Evolutionary conservation across 75 land plant genomes (phyloP), one percentile per base, ranked within the genome.

Genomic region (Sequoiadendron giganteum): DNA sequence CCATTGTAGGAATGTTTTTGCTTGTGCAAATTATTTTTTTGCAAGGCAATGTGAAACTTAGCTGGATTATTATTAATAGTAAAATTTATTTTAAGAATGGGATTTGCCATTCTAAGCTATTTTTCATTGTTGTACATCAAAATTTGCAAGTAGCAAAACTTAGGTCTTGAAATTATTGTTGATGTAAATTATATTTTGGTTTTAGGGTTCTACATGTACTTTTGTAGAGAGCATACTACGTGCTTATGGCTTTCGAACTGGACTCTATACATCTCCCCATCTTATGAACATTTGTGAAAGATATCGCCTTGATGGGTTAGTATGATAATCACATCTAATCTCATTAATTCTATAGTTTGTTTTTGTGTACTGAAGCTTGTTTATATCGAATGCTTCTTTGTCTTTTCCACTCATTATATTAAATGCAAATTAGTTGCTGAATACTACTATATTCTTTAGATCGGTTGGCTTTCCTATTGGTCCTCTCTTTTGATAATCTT

Each of bases 211-310:
- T 15, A 97, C 98, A 0, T 97, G 99, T 83, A 89, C 99, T 10
- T 97, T 97, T 85, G 80, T 89, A 2, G 98, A 97, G 85, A 89
- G 95, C 47, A 97, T 97, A 85, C 86, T 97, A 76, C 90, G 98
- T 45, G 89, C 90, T 45, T 95, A 95, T 90, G 98, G 99, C 42
- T 95, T 94, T 78, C 91, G 89, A 38, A 96, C 99, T 76, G 98
- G 97, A 38, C 95, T 97, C 65, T 96, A 95, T 84, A 97, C 99
- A 36, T 97, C 99, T 61, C 99, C 99, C 79, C 99, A 97, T 90
- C 87, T 97, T 32, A 92, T 97, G 75, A 95, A 96, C 94, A 90
- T 97, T n/a, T 86, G 94, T 83, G 98, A 97, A 86, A 91, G 99
- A 89, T 96, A 92, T 88, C 94, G 96, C 5, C 80, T 97, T 19